Conservation (phyloP, 1,284 basidiomycete genomes). For the Leccinum pseudoinsigne region DNA sequence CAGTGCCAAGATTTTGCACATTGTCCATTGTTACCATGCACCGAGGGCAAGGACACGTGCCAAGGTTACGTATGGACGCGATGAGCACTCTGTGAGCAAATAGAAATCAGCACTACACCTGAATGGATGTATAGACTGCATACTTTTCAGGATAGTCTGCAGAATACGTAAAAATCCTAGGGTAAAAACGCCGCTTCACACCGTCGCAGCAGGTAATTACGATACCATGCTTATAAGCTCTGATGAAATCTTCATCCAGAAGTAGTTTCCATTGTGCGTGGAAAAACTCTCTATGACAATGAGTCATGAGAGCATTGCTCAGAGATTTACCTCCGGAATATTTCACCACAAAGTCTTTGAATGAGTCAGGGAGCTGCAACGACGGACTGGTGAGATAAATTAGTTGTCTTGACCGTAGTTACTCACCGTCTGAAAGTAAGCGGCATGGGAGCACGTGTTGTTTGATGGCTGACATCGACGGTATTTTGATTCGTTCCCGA, state of each 20-base stretch:
- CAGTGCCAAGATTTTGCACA: background rate
- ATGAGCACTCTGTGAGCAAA: too few species aligned
- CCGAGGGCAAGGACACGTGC: background rate
- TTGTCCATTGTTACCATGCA: background rate
- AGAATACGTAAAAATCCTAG: too few species aligned
- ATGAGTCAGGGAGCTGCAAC: background rate
- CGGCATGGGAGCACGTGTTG: background rate
- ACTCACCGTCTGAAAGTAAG: background rate
- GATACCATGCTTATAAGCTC: too few species aligned
- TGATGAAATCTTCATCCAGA: too few species aligned
- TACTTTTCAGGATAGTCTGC: too few species aligned
- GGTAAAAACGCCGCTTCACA: too few species aligned
- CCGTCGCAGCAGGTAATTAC: too few species aligned
- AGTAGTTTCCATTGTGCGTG: too few species aligned
- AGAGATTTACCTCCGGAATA: background rate
- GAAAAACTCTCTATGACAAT: too few species aligned
- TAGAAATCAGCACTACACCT: too few species aligned
- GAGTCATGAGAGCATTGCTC: background rate
- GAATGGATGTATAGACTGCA: too few species aligned
- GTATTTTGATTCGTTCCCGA: background rate
- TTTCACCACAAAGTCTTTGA: background rate
- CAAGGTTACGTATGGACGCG: background rate
- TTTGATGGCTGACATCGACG: background rate
- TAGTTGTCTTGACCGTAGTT: background rate
- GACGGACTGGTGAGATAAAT: background rate